A percentile compares a stretch with the other conserved stretches of the same genome.
These are phyloP conservation scores for Ricinus communis DNA, from an alignment of 345 rosid genomes.

Conservation along the genomic window DNA sequence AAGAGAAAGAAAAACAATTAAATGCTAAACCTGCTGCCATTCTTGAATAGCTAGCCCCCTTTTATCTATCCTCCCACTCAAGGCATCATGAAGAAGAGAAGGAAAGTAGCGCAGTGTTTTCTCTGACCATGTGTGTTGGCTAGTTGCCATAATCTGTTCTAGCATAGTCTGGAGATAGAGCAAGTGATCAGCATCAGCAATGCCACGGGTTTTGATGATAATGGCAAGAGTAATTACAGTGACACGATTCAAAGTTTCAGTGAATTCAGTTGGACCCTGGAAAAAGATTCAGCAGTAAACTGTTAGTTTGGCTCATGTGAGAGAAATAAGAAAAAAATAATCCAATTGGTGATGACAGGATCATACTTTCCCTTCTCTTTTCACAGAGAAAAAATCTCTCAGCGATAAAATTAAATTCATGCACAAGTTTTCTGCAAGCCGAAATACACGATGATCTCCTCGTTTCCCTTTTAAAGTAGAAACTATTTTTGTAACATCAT, in stretches of 20 bases:
- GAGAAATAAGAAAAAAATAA: conserved; percentile 16
- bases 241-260: conserved; percentile 89
- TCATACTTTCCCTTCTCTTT: conserved; percentile 90
- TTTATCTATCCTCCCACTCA: conserved; percentile 66
- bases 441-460: conserved; percentile 92
- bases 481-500: conserved; percentile 91
- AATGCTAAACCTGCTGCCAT: conserved; percentile 72
- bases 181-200: conserved; percentile 95
- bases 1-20: conserved; percentile 1
- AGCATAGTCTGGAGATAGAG: conserved; percentile 84
- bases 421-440: conserved; percentile 94
- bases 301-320: conserved; percentile 18
- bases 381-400: conserved; percentile 86
- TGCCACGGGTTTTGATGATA: conserved; percentile 92
- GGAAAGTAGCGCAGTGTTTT: conserved; percentile 85
- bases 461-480: conserved; percentile 91
- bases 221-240: conserved; percentile 89
- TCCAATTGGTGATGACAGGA: conserved; percentile 10
- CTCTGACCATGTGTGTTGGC: conserved; percentile 96
- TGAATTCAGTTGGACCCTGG: conserved; percentile 97
- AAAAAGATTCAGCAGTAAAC: conserved; percentile 27
- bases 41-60: conserved; percentile 66
- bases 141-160: conserved; percentile 84
- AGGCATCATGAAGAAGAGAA: conserved; percentile 68
- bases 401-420: conserved; percentile 85